Percentiles rank a stretch among this genome's conserved stretches.
These are phyloP conservation scores for Xylaria sp. DNA, from an alignment of 2,329 filamentous ascomycete genomes.

Conservation along the genomic window DNA sequence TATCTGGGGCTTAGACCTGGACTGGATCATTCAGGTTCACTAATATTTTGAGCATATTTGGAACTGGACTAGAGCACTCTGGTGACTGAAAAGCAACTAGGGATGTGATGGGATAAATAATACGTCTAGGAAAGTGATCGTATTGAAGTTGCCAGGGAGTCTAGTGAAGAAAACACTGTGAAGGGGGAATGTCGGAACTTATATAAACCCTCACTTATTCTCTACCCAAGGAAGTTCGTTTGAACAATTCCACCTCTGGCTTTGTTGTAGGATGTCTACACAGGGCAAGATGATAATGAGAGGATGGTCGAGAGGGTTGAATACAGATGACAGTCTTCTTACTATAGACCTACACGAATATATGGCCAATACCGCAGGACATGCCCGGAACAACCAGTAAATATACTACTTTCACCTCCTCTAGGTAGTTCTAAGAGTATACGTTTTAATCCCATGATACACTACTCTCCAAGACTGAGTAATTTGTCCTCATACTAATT, in stretches of 20 bases:
- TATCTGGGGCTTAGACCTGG: background rate
- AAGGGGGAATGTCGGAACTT: background rate
- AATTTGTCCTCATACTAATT: background rate
- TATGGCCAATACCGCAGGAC: background rate
- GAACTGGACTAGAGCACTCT: background rate
- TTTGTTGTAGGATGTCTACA: background rate
- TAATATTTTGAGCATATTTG: background rate
- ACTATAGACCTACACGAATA: background rate
- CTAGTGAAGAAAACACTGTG: background rate
- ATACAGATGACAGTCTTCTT: background rate
- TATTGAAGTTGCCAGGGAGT: background rate
- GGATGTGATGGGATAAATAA: background rate
- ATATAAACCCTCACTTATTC: background rate
- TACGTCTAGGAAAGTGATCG: background rate
- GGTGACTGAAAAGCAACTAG: background rate
- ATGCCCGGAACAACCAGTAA: background rate
- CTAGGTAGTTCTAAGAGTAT: background rate
- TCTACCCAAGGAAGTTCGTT: background rate
- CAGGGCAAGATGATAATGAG: background rate
- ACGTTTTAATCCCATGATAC: background rate
- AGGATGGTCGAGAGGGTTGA: background rate
- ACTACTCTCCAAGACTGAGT: background rate
- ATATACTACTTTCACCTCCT: background rate
- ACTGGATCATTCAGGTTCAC: background rate
- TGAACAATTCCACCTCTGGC: background rate